Evolutionary conservation across 345 rosid species (phyloP), one percentile per base, ranked within the genome.

Genomic region (Boechera stricta): DNA sequence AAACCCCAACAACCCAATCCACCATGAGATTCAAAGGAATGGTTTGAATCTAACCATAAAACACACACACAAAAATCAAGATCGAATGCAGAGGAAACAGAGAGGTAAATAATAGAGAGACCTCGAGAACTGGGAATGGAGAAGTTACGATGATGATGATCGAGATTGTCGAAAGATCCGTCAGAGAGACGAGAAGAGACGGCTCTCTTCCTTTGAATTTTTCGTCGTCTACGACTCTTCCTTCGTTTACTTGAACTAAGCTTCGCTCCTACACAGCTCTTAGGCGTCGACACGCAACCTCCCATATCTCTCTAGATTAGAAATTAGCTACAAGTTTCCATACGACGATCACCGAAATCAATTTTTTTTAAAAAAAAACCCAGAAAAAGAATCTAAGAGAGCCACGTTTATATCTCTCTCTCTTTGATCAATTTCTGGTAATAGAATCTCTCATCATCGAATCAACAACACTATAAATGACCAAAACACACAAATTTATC

Each of bases 231-330:
- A 55, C 87, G 82, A 48, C 58, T 72, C 77, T 82, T 82, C 79
- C 78, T 86, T 85, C 64, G 83, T 82, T 79, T 85, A 28, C 89
- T 82, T 77, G 87, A 79, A 77, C 81, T 86, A 56, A 86, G 79
- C 77, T 88, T 83, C 58, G 86, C 85, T 69, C 94, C 88, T 10
- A 80, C 88, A 78, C 98, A 91, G 60, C 86, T 84, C 71, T 79
- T 79, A 6, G 96, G 96, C 61, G 85, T 80, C 29, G 98, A 94
- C 62, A 85, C 93, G 76, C 98, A 94, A 51, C 84, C 82, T 69
- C 98, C 98, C 98, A 94, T 93, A 32, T 72, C 70, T 67, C 52
- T 62, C 67, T 42, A 5, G 41, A 66, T 64, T 77, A 68, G 72
- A 73, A 16, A 67, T 80, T 29, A 62, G 52, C 68, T 33, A 10